Evolutionary conservation across 108 stramenopile genomes (phyloP), one percentile per base, ranked within the genome.

Genomic region (Thalassiosira profunda): DNA sequence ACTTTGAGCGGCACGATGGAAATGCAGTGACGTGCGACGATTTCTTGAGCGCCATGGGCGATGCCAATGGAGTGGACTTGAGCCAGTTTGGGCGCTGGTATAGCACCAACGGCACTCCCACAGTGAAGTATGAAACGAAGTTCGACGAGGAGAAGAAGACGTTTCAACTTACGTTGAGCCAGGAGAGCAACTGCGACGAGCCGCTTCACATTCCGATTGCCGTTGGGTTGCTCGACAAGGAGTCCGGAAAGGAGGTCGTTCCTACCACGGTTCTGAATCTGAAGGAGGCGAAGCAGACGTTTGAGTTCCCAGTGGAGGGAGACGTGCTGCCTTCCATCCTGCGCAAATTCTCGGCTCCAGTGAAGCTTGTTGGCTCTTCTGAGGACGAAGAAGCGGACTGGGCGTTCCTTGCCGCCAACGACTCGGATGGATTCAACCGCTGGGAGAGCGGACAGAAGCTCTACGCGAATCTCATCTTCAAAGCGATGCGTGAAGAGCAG

Each of bases 341-440:
- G 12, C 80, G 90, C 3, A 89, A 81, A 56, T 87, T 86, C 63
- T 80, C 76, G 21, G 88, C 90, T 0, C 90, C 90, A n/a, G 88
- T 90, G 17, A 83, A 80, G 48, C 76, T 90, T 23, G 61, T 69
- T 20, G 44, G 42, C 45, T 80, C 62, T 5, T 49, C 63, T 23
- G 55, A 70, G 15, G 82, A 80, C 33, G 88, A 92, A 28, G 80
- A 86, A 58, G 63, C 67, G 29, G 74, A 75, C 33, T 72, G 96
- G 54, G 88, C 90, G 3, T 92, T 93, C 58, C 67, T 97, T 29
- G 93, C 95, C 20, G 80, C 93, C 10, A 51, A 81, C 55, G 97
- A 98, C 70, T 92, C 93, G 2, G 97, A 98, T 74, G 89, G 92
- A 2, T 95, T 98, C 85, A 97, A 97, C 84, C 78, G 83, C 18